Evolutionary conservation across 805 yeast genomes (phyloP).

Genomic region (Ogataea siamensis): DNA sequence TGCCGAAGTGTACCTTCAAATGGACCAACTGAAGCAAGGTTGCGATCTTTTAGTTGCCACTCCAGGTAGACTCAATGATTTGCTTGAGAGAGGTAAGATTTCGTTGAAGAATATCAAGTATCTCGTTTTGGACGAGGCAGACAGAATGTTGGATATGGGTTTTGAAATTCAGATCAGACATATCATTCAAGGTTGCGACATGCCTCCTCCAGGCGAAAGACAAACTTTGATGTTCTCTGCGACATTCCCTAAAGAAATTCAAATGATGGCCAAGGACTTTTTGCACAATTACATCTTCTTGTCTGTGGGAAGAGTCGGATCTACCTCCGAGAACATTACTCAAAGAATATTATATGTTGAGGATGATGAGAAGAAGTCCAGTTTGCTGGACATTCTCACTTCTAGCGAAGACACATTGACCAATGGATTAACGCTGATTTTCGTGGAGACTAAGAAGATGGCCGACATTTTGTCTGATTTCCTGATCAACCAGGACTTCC

Average conservation of each 20-base stretch:
- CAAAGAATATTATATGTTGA: conserved; percentile 92
- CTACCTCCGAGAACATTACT: conserved; percentile 97
- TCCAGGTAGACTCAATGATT: conserved; percentile 97
- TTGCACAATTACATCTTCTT: conserved; percentile 92
- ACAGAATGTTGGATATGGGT: conserved; percentile 99
- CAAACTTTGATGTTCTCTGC: conserved; percentile 99
- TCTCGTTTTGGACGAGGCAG: conserved; percentile 97
- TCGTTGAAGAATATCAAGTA: conserved; percentile 88
- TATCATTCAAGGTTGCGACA: conserved; percentile 95
- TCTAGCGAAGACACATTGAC: conserved; percentile 56
- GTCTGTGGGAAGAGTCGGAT: conserved; percentile 98
- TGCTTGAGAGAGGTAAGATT: conserved; percentile 91
- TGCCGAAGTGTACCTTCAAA: conserved; percentile 86
- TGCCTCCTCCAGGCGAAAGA: conserved; percentile 89
- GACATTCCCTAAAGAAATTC: conserved; percentile 98
- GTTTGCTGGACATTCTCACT: conserved; percentile 80
- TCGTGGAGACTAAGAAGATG: conserved; percentile 98
- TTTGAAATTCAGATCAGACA: conserved; percentile 99
- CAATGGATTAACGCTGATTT: conserved; percentile 84
- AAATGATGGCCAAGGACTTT: conserved; percentile 95
- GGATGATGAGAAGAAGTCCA: conserved; percentile 86
- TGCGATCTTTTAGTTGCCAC: conserved; percentile 97
- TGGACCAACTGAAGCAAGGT: conserved; percentile 86
- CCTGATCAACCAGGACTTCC: conserved; percentile 83
- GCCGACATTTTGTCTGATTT: conserved; percentile 95